Conservation (phyloP, 2,329 filamentous ascomycete species). For the Microsporum audouinii region DNA sequence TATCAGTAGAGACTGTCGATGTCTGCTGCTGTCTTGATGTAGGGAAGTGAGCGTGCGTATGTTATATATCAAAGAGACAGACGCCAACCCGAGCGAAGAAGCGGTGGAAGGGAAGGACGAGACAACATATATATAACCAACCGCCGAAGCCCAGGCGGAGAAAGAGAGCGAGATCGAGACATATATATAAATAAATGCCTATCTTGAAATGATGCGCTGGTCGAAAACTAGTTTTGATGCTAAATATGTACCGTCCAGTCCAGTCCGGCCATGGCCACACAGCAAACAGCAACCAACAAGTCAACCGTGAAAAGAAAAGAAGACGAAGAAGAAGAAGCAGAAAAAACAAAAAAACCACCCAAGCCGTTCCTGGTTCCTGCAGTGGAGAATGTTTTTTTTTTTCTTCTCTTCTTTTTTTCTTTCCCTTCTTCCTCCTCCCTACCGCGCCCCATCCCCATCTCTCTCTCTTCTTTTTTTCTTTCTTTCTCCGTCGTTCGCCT, state of each 20-base stretch:
- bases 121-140: neutral
- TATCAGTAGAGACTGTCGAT: neutral
- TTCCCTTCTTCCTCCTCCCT: neutral
- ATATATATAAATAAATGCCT: neutral
- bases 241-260: neutral
- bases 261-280: neutral
- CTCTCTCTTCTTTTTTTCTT: neutral
- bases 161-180: neutral
- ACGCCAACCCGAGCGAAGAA: neutral
- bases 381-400: neutral
- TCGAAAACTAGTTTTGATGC: neutral
- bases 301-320: no score
- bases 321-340: no score
- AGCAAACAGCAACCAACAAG: neutral
- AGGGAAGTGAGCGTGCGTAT: neutral
- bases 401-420: neutral
- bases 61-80: neutral
- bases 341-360: neutral
- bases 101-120: neutral
- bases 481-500: neutral
- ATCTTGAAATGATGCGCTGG: neutral
- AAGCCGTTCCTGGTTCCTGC: conserved; percentile 1
- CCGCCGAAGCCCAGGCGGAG: neutral
- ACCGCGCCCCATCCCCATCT: neutral
- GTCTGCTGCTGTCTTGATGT: neutral